Percentiles rank a stretch among this genome's conserved stretches.
These are phyloP conservation scores for Nemania diffusa DNA, from an alignment of 2,329 filamentous ascomycete genomes.

Conservation along the genomic window DNA sequence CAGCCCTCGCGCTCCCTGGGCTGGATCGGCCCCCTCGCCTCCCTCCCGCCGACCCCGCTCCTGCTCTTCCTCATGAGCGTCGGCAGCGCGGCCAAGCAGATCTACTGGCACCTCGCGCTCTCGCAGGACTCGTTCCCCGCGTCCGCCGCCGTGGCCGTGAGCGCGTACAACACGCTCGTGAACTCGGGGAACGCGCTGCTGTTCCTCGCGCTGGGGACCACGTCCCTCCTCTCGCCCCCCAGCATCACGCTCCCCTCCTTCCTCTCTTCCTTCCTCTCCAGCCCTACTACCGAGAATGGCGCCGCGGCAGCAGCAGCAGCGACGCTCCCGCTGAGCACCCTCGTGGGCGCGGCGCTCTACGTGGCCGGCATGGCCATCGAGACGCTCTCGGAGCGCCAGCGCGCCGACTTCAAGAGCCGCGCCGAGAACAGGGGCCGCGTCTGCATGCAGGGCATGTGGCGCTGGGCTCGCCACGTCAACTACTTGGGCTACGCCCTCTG, in stretches of 20 bases:
- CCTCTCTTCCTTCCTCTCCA: constrained; percentile 47
- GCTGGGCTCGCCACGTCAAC: constrained; percentile 54
- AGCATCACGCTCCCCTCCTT: constrained; percentile 46
- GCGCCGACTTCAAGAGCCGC: constrained; percentile 55
- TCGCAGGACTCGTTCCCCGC: constrained; percentile 62
- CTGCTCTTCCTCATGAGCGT: constrained; percentile 64
- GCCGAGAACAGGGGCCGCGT: constrained; percentile 53
- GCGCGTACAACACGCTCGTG: constrained; percentile 62
- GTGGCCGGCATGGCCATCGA: constrained; percentile 64
- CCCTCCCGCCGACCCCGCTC: constrained; percentile 58
- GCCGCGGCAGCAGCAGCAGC: not conserved
- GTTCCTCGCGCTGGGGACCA: constrained; percentile 61
- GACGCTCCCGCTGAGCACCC: constrained; percentile 50
- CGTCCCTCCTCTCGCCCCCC: constrained; percentile 48
- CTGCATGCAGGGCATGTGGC: constrained; percentile 53
- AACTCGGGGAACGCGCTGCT: constrained; percentile 67
- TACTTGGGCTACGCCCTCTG: constrained; percentile 53
- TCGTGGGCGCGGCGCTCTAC: constrained; percentile 62
- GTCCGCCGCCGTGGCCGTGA: constrained; percentile 55
- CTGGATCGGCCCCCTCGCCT: constrained; percentile 49
- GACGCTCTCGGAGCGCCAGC: constrained; percentile 66
- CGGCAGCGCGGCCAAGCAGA: constrained; percentile 65
- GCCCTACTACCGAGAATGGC: not conserved
- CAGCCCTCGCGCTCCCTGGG: constrained; percentile 28
- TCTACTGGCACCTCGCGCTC: constrained; percentile 61